These are phyloP conservation scores for Neofusicoccum laricinum DNA, from an alignment of 2,329 filamentous ascomycete genomes.

Conservation along the genomic window DNA sequence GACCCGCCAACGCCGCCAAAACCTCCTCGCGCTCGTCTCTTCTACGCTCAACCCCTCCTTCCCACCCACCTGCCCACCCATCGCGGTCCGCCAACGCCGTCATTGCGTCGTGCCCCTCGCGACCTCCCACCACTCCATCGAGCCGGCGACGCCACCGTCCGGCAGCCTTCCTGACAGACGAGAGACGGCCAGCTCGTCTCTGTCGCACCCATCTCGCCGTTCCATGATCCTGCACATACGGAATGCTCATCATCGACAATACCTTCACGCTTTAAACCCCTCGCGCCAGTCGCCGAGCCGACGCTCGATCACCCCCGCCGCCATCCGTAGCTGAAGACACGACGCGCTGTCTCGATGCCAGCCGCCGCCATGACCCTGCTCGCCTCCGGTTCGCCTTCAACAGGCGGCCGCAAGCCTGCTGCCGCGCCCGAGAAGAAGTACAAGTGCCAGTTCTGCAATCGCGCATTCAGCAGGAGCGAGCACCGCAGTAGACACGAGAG, in stretches of 20 bases:
- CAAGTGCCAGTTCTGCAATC: slow-evolving; percentile 98
- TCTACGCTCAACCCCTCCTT: slow-evolving; percentile 8
- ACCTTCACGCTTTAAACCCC: slow-evolving; percentile 17
- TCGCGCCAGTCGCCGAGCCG: slow-evolving; percentile 16
- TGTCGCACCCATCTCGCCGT: slow-evolving; percentile 15
- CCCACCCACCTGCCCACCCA: not conserved
- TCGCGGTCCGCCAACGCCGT: not conserved
- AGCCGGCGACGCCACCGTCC: slow-evolving; percentile 11
- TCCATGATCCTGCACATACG: slow-evolving; percentile 17
- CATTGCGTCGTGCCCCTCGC: slow-evolving; percentile 12
- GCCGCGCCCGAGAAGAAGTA: slow-evolving; percentile 93
- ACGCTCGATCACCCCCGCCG: slow-evolving; percentile 12
- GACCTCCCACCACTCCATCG: not conserved
- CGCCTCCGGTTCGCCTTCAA: slow-evolving; percentile 61
- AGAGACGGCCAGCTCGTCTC: slow-evolving; percentile 17
- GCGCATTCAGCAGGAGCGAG: slow-evolving; percentile 95
- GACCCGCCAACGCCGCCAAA: slow-evolving; percentile 8
- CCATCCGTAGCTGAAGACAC: slow-evolving; percentile 12
- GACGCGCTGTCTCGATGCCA: slow-evolving; percentile 43
- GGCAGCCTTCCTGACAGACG: slow-evolving; percentile 5
- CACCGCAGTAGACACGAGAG: slow-evolving; percentile 95
- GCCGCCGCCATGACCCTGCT: slow-evolving; percentile 64
- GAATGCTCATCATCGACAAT: slow-evolving; percentile 17
- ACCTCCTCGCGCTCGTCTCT: slow-evolving; percentile 12
- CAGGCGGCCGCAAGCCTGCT: slow-evolving; percentile 68